These are phyloP conservation scores for Chlorella sorokiniana DNA, from an alignment of 139 green algal genomes.

Conservation along the genomic window DNA sequence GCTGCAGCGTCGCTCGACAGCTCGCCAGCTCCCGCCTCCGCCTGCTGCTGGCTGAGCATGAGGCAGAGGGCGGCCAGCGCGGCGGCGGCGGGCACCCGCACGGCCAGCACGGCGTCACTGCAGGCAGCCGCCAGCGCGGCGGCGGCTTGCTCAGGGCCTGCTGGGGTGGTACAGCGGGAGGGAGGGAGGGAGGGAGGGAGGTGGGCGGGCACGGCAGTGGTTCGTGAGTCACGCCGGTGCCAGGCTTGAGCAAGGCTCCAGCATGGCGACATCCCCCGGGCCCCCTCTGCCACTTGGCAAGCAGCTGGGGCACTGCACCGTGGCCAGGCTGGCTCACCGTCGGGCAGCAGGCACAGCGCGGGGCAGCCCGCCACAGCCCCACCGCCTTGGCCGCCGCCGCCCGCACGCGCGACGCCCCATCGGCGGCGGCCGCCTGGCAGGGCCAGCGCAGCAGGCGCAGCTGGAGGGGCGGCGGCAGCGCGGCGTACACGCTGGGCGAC, in stretches of 20 bases:
- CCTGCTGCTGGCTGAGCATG: slow-evolving; percentile 16
- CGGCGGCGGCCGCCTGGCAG: not conserved
- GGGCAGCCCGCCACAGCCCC: not conserved
- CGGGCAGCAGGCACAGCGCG: not conserved
- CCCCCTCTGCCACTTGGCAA: too few relatives aligned
- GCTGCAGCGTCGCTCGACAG: too few relatives aligned
- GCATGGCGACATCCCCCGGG: too few relatives aligned
- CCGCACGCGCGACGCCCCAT: slow-evolving; percentile 45
- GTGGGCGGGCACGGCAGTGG: not conserved
- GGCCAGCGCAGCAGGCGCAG: slow-evolving; percentile 10
- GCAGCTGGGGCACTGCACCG: not conserved
- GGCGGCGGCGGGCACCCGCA: slow-evolving; percentile 14
- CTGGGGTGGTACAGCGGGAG: not conserved
- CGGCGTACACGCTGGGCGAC: slow-evolving; percentile 15
- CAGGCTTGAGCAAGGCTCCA: too few relatives aligned
- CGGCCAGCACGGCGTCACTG: slow-evolving; percentile 9
- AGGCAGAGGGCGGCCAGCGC: slow-evolving; percentile 10
- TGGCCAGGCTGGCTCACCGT: not conserved
- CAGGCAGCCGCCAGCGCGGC: not conserved
- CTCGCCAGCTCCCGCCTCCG: slow-evolving; percentile 38
- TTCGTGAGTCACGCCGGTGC: not conserved
- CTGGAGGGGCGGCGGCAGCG: slow-evolving; percentile 25
- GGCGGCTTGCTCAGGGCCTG: not conserved
- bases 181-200: not conserved
- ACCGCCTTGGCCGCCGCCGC: slow-evolving; percentile 45